Evolutionary conservation across 2,329 filamentous ascomycete species (phyloP), one percentile per base, ranked within the genome.

Genomic region (Curvularia lunata): DNA sequence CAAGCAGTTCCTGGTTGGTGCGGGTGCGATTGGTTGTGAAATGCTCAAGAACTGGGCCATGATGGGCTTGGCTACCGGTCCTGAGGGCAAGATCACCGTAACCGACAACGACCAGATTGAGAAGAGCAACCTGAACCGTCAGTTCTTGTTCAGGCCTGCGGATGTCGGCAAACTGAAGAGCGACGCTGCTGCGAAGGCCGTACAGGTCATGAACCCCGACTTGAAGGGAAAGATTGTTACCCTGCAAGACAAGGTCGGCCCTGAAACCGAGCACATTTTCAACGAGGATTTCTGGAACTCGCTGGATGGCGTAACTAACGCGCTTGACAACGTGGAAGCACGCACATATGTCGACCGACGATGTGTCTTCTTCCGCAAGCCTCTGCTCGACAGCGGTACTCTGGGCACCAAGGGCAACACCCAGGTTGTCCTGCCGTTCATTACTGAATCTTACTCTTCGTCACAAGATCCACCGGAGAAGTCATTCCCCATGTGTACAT

Each of bases 11-110:
- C 84, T 99, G 54, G 95, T 99, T 56, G 95, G 95, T 67, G 92
- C 95, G 46, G 95, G 95, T 70, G 95, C 96, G 63, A 99, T 99
- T 76, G 95, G 95, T 45, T 99, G 95, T 73, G 95, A 99, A 75
- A 99, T 98, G 90, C 82, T 99, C 67, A 99, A 99, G 86, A 98
- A 98, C 78, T 99, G 95, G 93, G 94, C 96, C 34, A 96, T 99
- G 93, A 96, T 98, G 76, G 95, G 95, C 66, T 83, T 99, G 28
- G 94, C 90, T 43, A 91, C 91, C 45, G 95, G 95, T 4, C 91
- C 92, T 3, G 86, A 92, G 48, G 95, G 95, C 70, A 90, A 90
- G 77, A 96, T 99, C 71, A 91, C 83, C 57, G 91, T 99, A 48
- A 98, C 96, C 13, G 95, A 99, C 75, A 98, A 97, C 88, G 95